Base-by-base conservation (phyloP, 2,329 filamentous ascomycete species). In the Talaromyces albobiverticillius region DNA sequence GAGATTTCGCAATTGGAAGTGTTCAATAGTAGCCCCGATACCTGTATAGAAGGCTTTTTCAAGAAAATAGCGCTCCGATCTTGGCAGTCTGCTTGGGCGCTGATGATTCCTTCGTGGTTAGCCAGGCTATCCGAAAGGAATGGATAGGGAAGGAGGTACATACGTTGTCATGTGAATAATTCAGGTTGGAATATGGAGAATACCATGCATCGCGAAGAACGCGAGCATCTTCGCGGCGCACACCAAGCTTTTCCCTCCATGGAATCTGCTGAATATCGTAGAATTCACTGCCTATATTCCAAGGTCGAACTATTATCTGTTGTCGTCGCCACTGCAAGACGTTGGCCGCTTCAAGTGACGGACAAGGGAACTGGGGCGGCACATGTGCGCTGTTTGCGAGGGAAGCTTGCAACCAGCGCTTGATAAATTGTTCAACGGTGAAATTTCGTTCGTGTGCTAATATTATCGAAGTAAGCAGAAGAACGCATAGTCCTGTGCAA, bases 1-100 rank as follows among this genome's bases (percentile, higher is more conserved):
- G 8, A 82, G 67, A 58, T 84, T 83, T 13, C 82, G 80, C 3
- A 85, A 73, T 60, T 85, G 82, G 58, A 82, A 84, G 62, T 85
- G 82, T 26, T 78, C 74, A 45, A 80, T 76, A n/a, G 71, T 74
- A 4, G 79, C 76, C 51, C 71, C 76, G 57, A 79, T 75, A 10
- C 68, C 68, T 0, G 76, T 79, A 57, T 78, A 75, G 71, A 79
- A 79, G 26, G 75, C 69, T 41, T 72, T 72, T 53, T 76, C 78
- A 4, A 68, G 70, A 64, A 80, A 82, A 58, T 73, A 79, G 18
- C 64, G 68, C 57, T 79, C 79, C 1, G 67, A 69, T 34, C 67
- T 67, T 8, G 70, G 70, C 9, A 78, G 61, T 26, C 56, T 62
- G 26, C 61, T 59, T 6, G 67, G 62, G 59, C 54, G 60, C 67